These are phyloP conservation scores for Leucaena leucocephala DNA, from an alignment of 306 rosid species.

Conservation along the genomic window DNA sequence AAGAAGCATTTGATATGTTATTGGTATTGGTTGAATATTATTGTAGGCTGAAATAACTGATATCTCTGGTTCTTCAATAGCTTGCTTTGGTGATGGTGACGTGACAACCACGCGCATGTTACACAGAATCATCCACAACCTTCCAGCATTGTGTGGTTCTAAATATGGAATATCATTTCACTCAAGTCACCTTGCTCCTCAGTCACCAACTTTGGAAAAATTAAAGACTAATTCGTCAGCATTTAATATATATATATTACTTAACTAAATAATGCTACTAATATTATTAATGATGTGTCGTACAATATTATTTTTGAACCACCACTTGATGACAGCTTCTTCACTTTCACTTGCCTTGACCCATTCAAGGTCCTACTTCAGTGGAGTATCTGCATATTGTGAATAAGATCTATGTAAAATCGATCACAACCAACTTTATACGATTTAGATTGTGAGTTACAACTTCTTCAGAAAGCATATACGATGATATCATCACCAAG, in stretches of 20 bases:
- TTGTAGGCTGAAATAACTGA: too few relatives aligned
- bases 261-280: not conserved
- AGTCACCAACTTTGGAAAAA: slow-evolving; percentile 35
- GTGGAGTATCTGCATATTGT: slow-evolving; percentile 36
- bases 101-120: slow-evolving; percentile 28
- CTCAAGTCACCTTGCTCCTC: slow-evolving; percentile 36
- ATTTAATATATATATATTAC: not conserved
- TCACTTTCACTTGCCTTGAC: slow-evolving; percentile 39
- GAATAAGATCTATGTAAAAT: slow-evolving; percentile 46
- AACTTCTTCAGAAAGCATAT: slow-evolving; percentile 13
- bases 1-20: not conserved
- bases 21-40: too few relatives aligned
- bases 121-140: not conserved
- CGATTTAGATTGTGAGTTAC: slow-evolving; percentile 41
- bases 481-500: slow-evolving; percentile 46
- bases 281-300: not conserved
- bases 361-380: slow-evolving; percentile 44
- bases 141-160: slow-evolving; percentile 36
- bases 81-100: slow-evolving; percentile 33
- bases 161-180: slow-evolving; percentile 37
- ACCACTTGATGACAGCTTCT: slow-evolving; percentile 37
- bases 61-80: not conserved
- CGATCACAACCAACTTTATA: slow-evolving; percentile 44
- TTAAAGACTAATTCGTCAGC: slow-evolving; percentile 31
- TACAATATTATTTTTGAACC: slow-evolving; percentile 36